phyloP scores from a whole-genome alignment of 805 yeast species.

The Pichia pseudocactophila region DNA sequence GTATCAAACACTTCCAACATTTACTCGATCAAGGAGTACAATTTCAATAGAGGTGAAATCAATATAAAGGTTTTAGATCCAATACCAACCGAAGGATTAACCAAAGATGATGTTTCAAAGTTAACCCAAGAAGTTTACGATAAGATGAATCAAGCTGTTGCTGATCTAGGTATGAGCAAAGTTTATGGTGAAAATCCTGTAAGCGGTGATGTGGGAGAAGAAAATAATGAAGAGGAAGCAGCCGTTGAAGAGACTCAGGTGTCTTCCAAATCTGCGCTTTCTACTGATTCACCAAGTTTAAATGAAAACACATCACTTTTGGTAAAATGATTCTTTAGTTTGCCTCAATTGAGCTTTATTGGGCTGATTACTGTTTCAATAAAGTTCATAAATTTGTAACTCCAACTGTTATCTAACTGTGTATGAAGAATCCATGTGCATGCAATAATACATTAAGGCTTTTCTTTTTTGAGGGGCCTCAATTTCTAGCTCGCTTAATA shows the following conservation, averaged over 20 bases:
- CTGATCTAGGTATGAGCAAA: slow-evolving; percentile 36
- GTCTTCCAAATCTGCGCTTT: not conserved
- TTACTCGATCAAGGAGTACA: slow-evolving; percentile 47
- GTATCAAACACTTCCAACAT: slow-evolving; percentile 78
- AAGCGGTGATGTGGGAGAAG: not conserved
- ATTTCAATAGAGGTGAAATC: slow-evolving; percentile 74
- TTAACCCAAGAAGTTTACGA: slow-evolving; percentile 50
- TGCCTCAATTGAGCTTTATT: no score
- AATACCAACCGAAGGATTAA: slow-evolving; percentile 57
- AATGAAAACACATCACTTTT: slow-evolving; percentile 1
- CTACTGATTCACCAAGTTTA: not conserved
- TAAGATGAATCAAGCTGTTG: slow-evolving; percentile 41
- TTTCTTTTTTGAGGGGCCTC: no score
- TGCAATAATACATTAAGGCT: no score
- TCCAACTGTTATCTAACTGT: no score
- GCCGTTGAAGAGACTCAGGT: not conserved
- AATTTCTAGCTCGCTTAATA: no score
- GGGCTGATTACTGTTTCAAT: no score
- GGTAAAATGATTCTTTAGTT: no score
- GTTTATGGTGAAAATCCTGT: slow-evolving; percentile 18
- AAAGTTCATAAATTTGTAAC: no score
- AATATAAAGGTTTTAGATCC: slow-evolving; percentile 76
- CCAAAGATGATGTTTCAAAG: slow-evolving; percentile 59
- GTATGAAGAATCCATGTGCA: no score
- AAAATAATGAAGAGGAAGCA: not conserved